Evolutionary conservation across 352 stramenopile genomes (phyloP), one percentile per base, ranked within the genome.

Genomic region (Phytophthora idaei): DNA sequence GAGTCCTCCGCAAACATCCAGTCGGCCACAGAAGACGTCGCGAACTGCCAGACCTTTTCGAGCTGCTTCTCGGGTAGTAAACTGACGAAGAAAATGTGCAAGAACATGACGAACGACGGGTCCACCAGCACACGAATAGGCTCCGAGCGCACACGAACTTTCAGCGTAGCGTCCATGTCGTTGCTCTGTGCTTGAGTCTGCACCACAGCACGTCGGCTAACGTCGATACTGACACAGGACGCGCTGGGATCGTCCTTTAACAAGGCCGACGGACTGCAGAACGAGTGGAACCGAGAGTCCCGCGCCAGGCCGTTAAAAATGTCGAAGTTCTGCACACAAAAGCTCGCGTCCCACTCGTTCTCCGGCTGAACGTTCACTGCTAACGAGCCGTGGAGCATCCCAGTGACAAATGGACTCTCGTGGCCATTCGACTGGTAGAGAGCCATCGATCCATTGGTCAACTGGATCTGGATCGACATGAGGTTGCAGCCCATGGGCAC

Each of bases 1-100:
- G 84, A 39, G 47, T 90, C 74, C 37, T 90, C 80, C 1, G 85
- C 76, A 64, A 93, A 93, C 42, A 95, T 89, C 79, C 85, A 95
- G 17, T 92, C 81, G 5, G 85, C 79, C 8, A 95, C 83, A 27
- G 87, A 94, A 42, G 81, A 92, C 28, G 87, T 95, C 32, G 85
- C 85, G 48, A 92, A 93, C 45, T 74, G 84, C 87, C 87, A 95
- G 8, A 90, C 85, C 37, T 79, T 82, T 29, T 95, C 84, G 10
- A 92, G 66, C 55, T 94, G 77, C 29, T 90, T 78, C 6, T 90
- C 81, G 9, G 83, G 74, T 12, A 93, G 34, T 41, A 89, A 67
- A 45, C 83, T 89, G 37, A 80, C 61, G 53, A 95, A 93, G 53
- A 95, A 95, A 11, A 76, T 61, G n/a, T 87, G 68, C 12, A 94